Percentiles rank a stretch among this genome's conserved stretches.
These are phyloP conservation scores for Sclerotinia trifoliorum DNA, from an alignment of 2,329 filamentous ascomycete species.

Conservation along the genomic window DNA sequence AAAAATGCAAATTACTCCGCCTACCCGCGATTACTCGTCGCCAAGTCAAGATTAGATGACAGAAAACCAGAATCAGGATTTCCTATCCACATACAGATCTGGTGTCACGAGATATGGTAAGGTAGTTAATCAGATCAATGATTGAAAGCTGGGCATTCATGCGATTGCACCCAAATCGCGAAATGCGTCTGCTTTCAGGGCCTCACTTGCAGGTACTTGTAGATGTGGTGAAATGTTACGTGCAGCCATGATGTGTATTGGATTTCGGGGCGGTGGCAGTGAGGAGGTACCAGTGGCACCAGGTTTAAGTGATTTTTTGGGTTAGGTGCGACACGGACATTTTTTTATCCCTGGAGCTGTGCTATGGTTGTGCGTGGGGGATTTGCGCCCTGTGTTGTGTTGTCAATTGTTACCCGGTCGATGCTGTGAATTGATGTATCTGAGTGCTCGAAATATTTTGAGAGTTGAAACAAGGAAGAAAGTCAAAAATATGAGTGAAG, in stretches of 20 bases:
- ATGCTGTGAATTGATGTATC: background rate
- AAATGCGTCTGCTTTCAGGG: background rate
- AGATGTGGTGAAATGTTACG: conserved; percentile 1
- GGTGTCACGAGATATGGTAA: background rate
- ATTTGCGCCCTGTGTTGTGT: background rate
- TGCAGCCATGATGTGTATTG: background rate
- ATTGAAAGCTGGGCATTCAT: background rate
- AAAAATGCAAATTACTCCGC: background rate
- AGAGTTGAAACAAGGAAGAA: background rate
- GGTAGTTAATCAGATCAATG: conserved; percentile 4
- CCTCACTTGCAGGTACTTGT: background rate
- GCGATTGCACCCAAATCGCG: background rate
- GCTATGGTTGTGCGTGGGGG: background rate
- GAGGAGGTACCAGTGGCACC: background rate
- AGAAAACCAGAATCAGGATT: background rate
- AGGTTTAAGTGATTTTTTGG: background rate
- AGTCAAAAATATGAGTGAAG: background rate
- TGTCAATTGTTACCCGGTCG: background rate
- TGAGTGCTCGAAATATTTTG: background rate
- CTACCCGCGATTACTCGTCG: background rate
- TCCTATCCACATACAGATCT: background rate
- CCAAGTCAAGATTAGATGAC: background rate
- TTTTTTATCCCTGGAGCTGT: background rate
- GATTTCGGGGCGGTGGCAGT: conserved; percentile 2
- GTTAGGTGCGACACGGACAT: background rate